Evolutionary conservation across 176 grass and related monocot species (phyloP).

Genomic region (Carex parvula): DNA sequence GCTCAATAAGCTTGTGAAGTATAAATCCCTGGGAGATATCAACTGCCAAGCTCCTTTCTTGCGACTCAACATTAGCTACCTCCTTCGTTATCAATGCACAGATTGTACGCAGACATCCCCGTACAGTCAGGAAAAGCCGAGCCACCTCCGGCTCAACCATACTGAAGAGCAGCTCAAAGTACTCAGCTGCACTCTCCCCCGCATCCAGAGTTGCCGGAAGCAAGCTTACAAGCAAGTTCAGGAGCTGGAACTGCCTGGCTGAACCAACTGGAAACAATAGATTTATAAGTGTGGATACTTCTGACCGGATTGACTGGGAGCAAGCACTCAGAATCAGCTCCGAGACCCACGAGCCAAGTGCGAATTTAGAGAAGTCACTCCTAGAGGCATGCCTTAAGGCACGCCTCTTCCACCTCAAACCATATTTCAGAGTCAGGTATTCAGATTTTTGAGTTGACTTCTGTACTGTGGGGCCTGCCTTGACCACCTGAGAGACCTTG

Average conservation of each 20-base stretch:
- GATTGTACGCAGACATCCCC: constrained; percentile 65
- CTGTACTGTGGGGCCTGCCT: constrained; percentile 52
- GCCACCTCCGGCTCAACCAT: constrained; percentile 81
- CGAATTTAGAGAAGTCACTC: constrained; percentile 85
- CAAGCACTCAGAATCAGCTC: constrained; percentile 97
- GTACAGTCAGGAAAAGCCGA: constrained; percentile 77
- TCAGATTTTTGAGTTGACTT: constrained; percentile 57
- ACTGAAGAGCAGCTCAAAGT: constrained; percentile 86
- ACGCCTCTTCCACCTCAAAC: constrained; percentile 80
- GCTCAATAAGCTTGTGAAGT: constrained; percentile 91
- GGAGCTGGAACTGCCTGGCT: constrained; percentile 74
- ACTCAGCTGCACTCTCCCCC: constrained; percentile 89
- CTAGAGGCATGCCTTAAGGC: constrained; percentile 70
- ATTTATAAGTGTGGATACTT: constrained; percentile 84
- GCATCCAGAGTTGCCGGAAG: constrained; percentile 70
- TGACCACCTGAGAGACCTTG: constrained; percentile 71
- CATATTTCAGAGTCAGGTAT: constrained; percentile 79
- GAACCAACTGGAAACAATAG: constrained; percentile 81
- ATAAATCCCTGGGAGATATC: constrained; percentile 98
- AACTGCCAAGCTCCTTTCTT: constrained; percentile 84
- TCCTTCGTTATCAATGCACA: constrained; percentile 87
- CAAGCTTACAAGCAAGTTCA: constrained; percentile 85
- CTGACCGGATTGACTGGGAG: constrained; percentile 95
- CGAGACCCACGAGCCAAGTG: constrained; percentile 89
- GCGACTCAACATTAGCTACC: constrained; percentile 85